Evolutionary conservation across 208 protist genomes (phyloP), one percentile per base, ranked within the genome.

Genomic region (Angomonas deanei): DNA sequence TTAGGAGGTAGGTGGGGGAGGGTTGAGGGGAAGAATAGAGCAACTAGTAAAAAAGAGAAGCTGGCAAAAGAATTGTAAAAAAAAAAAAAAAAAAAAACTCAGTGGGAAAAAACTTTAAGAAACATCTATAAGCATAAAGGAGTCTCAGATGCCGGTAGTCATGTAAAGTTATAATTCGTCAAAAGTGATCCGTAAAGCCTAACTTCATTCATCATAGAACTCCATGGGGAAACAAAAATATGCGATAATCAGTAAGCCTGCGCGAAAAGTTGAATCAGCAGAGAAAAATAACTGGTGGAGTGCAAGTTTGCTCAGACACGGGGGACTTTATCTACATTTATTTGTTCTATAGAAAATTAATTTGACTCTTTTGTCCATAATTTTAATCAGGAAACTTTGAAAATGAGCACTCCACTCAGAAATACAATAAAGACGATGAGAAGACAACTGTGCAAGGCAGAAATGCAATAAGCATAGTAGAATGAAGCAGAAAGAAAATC

Each of bases 71-170:
- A 39, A 32, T 11, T 26, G 17, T 21, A 27, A 64, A 50, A 19
- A 70, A 59, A 26, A 57, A 50, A 31, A 59, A 48, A 55, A 64
- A 64, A 54, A 50, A 39, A 27, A n/a, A 67, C 42, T 2, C n/a
- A n/a, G 33, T 50, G 23, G 24, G 39, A 42, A 30, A 15, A 10
- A 23, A 34, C 27, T n/a, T n/a, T 27, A 54, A 53, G 49, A 4
- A 5, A 19, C 32, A n/a, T 15, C 24, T 30, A 66, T 17, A 54
- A 24, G 21, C 33, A 32, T 26, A 52, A 10, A 47, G 4, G n/a
- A n/a, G n/a, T 42, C 15, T 42, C 36, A 42, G 36, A 42, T 42
- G 36, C 36, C 36, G 36, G 36, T 42, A 42, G 36, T 42, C 36
- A 11, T n/a, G 56, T 0, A 26, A 26, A 32, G 38, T 23, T 55